These are phyloP conservation scores for Sphaerulina populicola DNA, from an alignment of 2,329 filamentous ascomycete species.

Conservation along the genomic window DNA sequence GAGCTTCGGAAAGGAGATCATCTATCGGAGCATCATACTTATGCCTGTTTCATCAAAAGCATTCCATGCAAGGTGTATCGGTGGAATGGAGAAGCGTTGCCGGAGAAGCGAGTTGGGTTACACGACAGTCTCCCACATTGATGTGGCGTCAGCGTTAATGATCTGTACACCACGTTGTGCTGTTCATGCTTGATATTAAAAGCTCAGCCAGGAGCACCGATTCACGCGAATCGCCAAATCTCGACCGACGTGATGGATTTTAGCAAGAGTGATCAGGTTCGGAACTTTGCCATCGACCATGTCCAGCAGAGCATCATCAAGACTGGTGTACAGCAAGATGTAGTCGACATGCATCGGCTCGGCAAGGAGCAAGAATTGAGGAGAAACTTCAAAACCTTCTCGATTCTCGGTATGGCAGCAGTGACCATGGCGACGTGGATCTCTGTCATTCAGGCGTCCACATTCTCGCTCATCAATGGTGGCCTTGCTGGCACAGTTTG, in stretches of 20 bases:
- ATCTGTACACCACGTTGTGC: not conserved
- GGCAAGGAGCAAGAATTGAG: slow-evolving; percentile 9
- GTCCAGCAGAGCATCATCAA: not conserved
- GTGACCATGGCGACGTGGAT: not conserved
- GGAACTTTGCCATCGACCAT: not conserved
- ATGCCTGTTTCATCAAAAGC: too few relatives aligned
- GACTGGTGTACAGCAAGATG: slow-evolving; percentile 8
- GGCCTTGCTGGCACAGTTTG: slow-evolving; percentile 18
- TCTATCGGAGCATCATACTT: too few relatives aligned
- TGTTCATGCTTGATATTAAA: too few relatives aligned
- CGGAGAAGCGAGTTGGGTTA: not conserved
- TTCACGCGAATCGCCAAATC: not conserved
- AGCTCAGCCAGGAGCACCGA: too few relatives aligned
- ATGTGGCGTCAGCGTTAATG: not conserved
- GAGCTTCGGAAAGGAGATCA: not conserved
- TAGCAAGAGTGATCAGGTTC: not conserved
- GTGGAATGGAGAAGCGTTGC: slow-evolving; percentile 4
- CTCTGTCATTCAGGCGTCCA: not conserved
- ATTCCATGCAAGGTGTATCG: not conserved
- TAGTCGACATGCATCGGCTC: slow-evolving; percentile 11
- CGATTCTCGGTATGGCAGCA: slow-evolving; percentile 6
- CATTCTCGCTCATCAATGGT: slow-evolving; percentile 20
- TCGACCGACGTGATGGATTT: not conserved
- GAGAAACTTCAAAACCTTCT: slow-evolving; percentile 7
- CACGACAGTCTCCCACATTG: not conserved